Conservation (phyloP, 2,329 filamentous ascomycete species). For the Blastomyces parvus region DNA sequence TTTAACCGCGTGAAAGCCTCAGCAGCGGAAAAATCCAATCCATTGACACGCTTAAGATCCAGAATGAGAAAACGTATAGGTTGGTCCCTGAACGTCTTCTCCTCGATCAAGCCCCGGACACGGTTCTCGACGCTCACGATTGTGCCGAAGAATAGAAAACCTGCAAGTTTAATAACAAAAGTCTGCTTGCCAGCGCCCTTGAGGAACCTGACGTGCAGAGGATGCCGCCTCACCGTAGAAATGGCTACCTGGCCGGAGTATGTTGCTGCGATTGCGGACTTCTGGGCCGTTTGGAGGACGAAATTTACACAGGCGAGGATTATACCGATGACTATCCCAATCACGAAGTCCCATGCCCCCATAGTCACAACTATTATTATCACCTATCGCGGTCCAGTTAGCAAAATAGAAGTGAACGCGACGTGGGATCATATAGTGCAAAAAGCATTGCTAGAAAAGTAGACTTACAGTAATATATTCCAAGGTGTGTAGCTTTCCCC, state of each 20-base stretch:
- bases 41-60: slow-evolving; percentile 80
- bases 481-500: slow-evolving; percentile 73
- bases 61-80: slow-evolving; percentile 86
- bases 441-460: too few species aligned
- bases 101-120: slow-evolving; percentile 71
- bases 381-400: slow-evolving; percentile 42
- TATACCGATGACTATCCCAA: slow-evolving; percentile 86
- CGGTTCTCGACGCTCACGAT: slow-evolving; percentile 91
- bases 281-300: slow-evolving; percentile 80
- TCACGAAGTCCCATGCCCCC: slow-evolving; percentile 94
- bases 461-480: slow-evolving; percentile 72
- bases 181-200: slow-evolving; percentile 80
- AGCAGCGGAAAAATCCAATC: slow-evolving; percentile 89
- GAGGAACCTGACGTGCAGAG: slow-evolving; percentile 78
- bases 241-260: slow-evolving; percentile 83
- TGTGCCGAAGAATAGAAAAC: slow-evolving; percentile 96
- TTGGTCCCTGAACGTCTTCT: slow-evolving; percentile 63
- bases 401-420: neutral
- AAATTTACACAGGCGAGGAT: slow-evolving; percentile 83
- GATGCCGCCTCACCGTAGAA: slow-evolving; percentile 85
- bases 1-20: slow-evolving; percentile 93
- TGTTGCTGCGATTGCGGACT: slow-evolving; percentile 80
- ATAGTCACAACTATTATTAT: slow-evolving; percentile 86
- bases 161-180: slow-evolving; percentile 80
- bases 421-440: neutral